Evolutionary conservation across 768 basidiomycete genomes (phyloP).

Genomic region (Nidularia sp.): DNA sequence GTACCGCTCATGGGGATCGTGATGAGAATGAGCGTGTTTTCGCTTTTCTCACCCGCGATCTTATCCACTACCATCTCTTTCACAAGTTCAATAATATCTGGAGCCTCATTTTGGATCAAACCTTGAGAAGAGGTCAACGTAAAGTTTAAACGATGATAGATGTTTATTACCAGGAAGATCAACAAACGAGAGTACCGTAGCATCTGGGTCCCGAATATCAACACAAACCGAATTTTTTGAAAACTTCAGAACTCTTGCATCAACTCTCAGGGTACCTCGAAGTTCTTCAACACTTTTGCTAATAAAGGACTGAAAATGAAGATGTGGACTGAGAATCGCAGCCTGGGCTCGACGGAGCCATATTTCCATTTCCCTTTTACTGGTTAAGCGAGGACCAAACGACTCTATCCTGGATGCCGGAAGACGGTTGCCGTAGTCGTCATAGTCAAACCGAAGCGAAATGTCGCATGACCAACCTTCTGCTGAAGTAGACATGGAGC

Average conservation of each 20-base stretch:
- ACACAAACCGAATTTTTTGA: conserved; percentile 49
- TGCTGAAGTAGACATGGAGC: conserved; percentile 36
- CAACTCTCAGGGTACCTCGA: not conserved
- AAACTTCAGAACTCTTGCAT: conserved; percentile 21
- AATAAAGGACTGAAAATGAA: conserved; percentile 12
- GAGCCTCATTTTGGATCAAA: conserved; percentile 52
- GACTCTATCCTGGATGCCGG: conserved; percentile 5
- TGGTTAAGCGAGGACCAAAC: conserved; percentile 39
- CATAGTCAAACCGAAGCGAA: conserved; percentile 20
- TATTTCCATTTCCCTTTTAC: conserved; percentile 42
- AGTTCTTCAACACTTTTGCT: conserved; percentile 7
- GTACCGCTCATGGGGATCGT: conserved; percentile 64
- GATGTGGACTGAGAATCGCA: conserved; percentile 46
- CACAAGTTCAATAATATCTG: conserved; percentile 38
- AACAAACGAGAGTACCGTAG: conserved; percentile 47
- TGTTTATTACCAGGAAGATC: conserved; percentile 46
- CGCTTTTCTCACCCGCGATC: conserved; percentile 21
- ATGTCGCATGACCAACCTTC: conserved; percentile 40
- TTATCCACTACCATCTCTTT: conserved; percentile 40
- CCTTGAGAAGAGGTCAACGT: conserved; percentile 21
- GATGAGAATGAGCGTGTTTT: conserved; percentile 59
- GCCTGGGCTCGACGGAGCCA: conserved; percentile 57
- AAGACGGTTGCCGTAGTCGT: conserved; percentile 15
- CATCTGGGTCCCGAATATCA: conserved; percentile 37
- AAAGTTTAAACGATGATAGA: conserved; percentile 6